Conservation (phyloP, 176 grass and related monocot genomes). For the Oryza glaberrima region DNA sequence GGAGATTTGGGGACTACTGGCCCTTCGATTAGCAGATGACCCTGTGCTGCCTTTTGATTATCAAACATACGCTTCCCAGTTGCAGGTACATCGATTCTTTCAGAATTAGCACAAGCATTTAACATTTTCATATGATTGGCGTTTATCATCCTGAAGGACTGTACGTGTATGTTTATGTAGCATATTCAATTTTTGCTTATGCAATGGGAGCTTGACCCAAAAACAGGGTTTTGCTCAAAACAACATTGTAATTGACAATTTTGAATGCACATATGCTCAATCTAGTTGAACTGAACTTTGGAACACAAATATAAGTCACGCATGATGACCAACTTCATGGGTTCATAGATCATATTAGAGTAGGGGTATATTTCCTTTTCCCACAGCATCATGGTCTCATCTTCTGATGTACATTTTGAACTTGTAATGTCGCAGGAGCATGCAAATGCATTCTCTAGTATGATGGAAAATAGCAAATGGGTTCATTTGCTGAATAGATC, state of each 20-base stretch:
- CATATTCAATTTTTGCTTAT: slow-evolving; percentile 6
- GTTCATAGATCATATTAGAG: not conserved
- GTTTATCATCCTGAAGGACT: slow-evolving; percentile 6
- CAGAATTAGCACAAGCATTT: slow-evolving; percentile 18
- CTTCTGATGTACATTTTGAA: slow-evolving; percentile 22
- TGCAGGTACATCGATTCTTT: slow-evolving; percentile 60
- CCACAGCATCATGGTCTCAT: not conserved
- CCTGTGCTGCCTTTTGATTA: slow-evolving; percentile 89
- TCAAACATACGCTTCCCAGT: slow-evolving; percentile 63
- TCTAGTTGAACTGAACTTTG: slow-evolving; percentile 16
- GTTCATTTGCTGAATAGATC: slow-evolving; percentile 59
- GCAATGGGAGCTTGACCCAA: not conserved
- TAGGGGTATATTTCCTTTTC: not conserved
- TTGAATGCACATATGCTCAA: not conserved
- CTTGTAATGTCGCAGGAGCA: slow-evolving; percentile 60
- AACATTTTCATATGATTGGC: not conserved
- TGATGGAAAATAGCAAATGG: slow-evolving; percentile 44
- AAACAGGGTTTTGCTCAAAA: not conserved
- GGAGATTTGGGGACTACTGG: slow-evolving; percentile 89
- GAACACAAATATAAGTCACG: slow-evolving; percentile 1
- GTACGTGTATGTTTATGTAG: not conserved
- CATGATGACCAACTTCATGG: not conserved
- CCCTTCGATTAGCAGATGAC: slow-evolving; percentile 85
- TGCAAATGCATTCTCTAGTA: slow-evolving; percentile 47
- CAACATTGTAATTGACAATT: not conserved